These are phyloP conservation scores for Xerocomus cyaneibrunnescens DNA, from an alignment of 1,284 basidiomycete genomes.

Conservation along the genomic window DNA sequence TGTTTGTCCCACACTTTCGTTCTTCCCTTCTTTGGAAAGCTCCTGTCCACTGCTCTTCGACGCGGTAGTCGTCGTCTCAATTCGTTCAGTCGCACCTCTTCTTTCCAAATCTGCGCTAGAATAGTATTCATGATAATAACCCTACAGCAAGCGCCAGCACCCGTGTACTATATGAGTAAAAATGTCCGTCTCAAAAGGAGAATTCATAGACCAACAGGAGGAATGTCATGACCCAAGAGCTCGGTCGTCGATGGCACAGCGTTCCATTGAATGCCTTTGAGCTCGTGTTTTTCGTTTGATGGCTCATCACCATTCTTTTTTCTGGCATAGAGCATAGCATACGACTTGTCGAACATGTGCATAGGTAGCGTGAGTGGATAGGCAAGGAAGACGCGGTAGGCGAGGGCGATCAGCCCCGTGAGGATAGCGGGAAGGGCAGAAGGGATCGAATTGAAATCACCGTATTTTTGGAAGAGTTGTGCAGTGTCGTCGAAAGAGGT, in stretches of 20 bases:
- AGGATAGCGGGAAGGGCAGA: slow-evolving; percentile 43
- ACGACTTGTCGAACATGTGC: slow-evolving; percentile 38
- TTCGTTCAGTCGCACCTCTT: slow-evolving; percentile 13
- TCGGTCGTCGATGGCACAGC: slow-evolving; percentile 28
- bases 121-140: slow-evolving; percentile 40
- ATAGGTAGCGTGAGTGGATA: slow-evolving; percentile 48
- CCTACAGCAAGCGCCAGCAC: slow-evolving; percentile 48
- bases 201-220: slow-evolving; percentile 54
- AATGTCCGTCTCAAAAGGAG: slow-evolving; percentile 34
- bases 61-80: slow-evolving; percentile 5
- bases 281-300: slow-evolving; percentile 33
- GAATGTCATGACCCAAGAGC: slow-evolving; percentile 35
- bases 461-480: slow-evolving; percentile 26
- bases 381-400: slow-evolving; percentile 44
- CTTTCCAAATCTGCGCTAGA: slow-evolving; percentile 33
- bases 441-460: slow-evolving; percentile 28
- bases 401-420: slow-evolving; percentile 42
- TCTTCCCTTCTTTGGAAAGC: slow-evolving; percentile 21
- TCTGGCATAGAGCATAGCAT: slow-evolving; percentile 33
- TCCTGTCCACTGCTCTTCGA: slow-evolving; percentile 20
- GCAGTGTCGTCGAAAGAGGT: slow-evolving; percentile 29
- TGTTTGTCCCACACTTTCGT: slow-evolving; percentile 34
- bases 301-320: slow-evolving; percentile 34
- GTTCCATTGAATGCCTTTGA: slow-evolving; percentile 25
- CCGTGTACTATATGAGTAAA: slow-evolving; percentile 48